Evolutionary conservation across 345 rosid species (phyloP).

Genomic region (Citrus glauca): DNA sequence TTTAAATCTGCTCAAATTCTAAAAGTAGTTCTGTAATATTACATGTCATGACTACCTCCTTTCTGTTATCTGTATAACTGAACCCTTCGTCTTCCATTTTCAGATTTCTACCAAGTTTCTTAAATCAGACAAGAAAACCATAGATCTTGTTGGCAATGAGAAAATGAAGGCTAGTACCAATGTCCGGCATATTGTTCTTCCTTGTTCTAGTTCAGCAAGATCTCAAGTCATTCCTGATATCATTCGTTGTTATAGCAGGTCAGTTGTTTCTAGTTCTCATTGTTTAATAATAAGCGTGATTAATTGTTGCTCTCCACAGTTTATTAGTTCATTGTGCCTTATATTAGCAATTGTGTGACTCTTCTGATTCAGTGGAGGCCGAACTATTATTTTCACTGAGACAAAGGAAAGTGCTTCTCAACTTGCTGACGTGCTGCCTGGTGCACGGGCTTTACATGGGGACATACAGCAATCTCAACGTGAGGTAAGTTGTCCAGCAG

Average conservation of each 20-base stretch:
- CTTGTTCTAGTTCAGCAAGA: slow-evolving; percentile 71
- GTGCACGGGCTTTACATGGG: slow-evolving; percentile 90
- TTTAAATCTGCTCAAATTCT: neutral
- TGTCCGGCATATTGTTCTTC: slow-evolving; percentile 86
- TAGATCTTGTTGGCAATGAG: slow-evolving; percentile 97
- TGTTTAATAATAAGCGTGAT: neutral
- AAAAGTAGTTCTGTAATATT: neutral
- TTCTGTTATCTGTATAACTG: neutral
- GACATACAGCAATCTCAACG: slow-evolving; percentile 91
- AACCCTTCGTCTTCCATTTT: slow-evolving; percentile 15
- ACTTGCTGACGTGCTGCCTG: slow-evolving; percentile 79
- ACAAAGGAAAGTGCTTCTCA: slow-evolving; percentile 85
- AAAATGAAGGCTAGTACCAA: slow-evolving; percentile 94
- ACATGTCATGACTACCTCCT: neutral
- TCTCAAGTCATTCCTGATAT: slow-evolving; percentile 83
- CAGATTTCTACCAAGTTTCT: slow-evolving; percentile 79
- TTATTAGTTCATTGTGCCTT: neutral
- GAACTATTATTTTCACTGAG: slow-evolving; percentile 87
- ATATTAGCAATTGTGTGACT: neutral
- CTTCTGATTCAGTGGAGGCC: slow-evolving; percentile 71
- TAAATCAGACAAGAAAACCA: slow-evolving; percentile 66
- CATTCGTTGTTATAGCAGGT: slow-evolving; percentile 94
- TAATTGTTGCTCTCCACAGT: neutral
- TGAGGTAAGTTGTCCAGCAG: slow-evolving; percentile 47
- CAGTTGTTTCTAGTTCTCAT: slow-evolving; percentile 5